Conservation (phyloP, 306 rosid genomes). For the Carpinus fangiana region DNA sequence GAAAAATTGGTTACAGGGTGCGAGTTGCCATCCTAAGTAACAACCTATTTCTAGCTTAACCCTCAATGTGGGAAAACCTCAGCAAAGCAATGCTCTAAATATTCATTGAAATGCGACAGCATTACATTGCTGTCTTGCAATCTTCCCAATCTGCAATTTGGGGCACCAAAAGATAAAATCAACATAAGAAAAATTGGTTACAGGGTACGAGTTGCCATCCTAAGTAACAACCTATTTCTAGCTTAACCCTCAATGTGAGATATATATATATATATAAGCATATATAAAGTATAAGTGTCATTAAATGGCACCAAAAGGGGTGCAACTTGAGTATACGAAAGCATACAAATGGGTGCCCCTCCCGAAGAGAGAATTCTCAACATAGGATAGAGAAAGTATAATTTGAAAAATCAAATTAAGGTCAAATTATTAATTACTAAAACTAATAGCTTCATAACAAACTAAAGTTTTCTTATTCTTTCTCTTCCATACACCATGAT, state of each 20-base stretch:
- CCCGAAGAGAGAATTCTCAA: neutral
- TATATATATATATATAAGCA: too few relatives aligned
- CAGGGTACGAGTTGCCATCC: neutral
- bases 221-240: neutral
- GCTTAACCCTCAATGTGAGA: neutral
- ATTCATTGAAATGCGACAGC: constrained; percentile 80
- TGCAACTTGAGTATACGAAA: neutral
- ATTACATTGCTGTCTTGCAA: constrained; percentile 94
- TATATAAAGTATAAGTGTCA: neutral
- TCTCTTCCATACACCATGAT: too few relatives aligned
- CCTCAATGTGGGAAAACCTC: constrained; percentile 36
- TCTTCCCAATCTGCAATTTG: constrained; percentile 77
- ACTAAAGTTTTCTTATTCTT: neutral
- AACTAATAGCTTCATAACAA: neutral
- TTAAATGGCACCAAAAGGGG: neutral
- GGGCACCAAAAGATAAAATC: neutral
- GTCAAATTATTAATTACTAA: neutral
- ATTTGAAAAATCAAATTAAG: neutral
- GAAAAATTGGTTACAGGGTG: neutral
- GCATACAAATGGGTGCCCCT: neutral
- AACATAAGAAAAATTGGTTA: neutral
- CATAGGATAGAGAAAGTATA: neutral
- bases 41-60: neutral
- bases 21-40: neutral
- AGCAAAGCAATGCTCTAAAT: constrained; percentile 71